Percentiles rank a stretch among this genome's conserved stretches.
Evolutionary conservation across 805 yeast genomes (phyloP).

Genomic region (Candida verbasci): DNA sequence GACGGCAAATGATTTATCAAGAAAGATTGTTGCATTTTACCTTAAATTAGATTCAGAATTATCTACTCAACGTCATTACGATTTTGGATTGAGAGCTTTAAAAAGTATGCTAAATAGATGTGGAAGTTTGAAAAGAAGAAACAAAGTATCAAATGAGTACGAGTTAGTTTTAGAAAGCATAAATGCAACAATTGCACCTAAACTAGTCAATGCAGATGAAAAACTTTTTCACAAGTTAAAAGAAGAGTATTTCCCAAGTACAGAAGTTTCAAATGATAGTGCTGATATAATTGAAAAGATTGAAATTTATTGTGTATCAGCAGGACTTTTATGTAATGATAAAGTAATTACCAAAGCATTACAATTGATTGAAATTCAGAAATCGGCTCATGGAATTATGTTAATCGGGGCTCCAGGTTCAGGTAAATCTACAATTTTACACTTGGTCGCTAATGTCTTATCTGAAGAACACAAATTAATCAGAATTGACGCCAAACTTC

Average conservation of each 20-base stretch:
- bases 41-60: slow-evolving; percentile 32
- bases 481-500: slow-evolving; percentile 70
- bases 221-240: slow-evolving; percentile 25
- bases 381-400: slow-evolving; percentile 73
- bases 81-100: slow-evolving; percentile 82
- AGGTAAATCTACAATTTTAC: slow-evolving; percentile 65
- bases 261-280: slow-evolving; percentile 16
- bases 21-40: slow-evolving; percentile 53
- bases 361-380: slow-evolving; percentile 61
- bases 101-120: slow-evolving; percentile 63
- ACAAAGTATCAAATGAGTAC: slow-evolving; percentile 14
- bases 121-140: slow-evolving; percentile 35
- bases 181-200: slow-evolving; percentile 63
- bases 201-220: slow-evolving; percentile 54
- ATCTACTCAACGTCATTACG: slow-evolving; percentile 70
- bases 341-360: slow-evolving; percentile 50
- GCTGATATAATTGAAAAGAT: slow-evolving; percentile 21
- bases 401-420: slow-evolving; percentile 71
- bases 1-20: slow-evolving; percentile 42
- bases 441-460: slow-evolving; percentile 43
- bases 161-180: slow-evolving; percentile 48
- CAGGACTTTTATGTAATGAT: slow-evolving; percentile 30
- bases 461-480: slow-evolving; percentile 36
- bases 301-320: slow-evolving; percentile 18
- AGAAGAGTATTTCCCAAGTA: slow-evolving; percentile 23